These are phyloP conservation scores for Phoma sp. DNA, from an alignment of 2,329 filamentous ascomycete genomes.

Conservation along the genomic window DNA sequence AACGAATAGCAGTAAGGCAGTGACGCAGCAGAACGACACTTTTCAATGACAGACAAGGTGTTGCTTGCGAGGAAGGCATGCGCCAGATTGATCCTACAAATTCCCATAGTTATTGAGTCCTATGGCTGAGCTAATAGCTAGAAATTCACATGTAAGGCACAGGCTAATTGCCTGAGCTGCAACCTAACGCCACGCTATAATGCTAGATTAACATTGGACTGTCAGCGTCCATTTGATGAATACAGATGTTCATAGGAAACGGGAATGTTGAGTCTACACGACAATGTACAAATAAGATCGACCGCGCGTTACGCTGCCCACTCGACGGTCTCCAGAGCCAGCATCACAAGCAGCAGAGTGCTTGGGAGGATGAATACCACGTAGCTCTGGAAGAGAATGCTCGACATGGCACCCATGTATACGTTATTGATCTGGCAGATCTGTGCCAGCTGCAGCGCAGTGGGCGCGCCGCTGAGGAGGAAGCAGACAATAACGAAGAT, in stretches of 20 bases:
- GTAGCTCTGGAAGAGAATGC: slow-evolving; percentile 92
- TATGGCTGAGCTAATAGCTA: background rate
- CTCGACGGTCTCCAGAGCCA: slow-evolving; percentile 82
- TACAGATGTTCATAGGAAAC: background rate
- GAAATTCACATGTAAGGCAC: background rate
- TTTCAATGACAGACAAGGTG: background rate
- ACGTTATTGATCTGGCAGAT: slow-evolving; percentile 99
- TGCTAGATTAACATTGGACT: slow-evolving; percentile 2
- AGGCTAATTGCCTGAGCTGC: background rate
- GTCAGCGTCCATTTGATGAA: background rate
- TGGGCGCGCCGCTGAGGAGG: slow-evolving; percentile 90
- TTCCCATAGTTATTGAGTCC: background rate
- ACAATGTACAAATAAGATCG: background rate
- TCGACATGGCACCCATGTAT: slow-evolving; percentile 93
- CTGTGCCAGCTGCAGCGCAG: slow-evolving; percentile 91
- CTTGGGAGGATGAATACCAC: slow-evolving; percentile 97
- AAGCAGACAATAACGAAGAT: slow-evolving; percentile 99
- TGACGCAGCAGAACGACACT: slow-evolving; percentile 1
- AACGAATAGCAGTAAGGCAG: slow-evolving; percentile 2
- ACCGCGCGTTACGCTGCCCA: slow-evolving; percentile 66
- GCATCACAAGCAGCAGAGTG: slow-evolving; percentile 85
- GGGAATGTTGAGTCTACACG: background rate
- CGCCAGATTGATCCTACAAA: background rate
- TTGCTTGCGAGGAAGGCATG: slow-evolving; percentile 3
- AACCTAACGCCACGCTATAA: slow-evolving; percentile 21